Evolutionary conservation across 2,329 filamentous ascomycete genomes (phyloP), one percentile per base, ranked within the genome.

Genomic region (Pseudonectria buxi): DNA sequence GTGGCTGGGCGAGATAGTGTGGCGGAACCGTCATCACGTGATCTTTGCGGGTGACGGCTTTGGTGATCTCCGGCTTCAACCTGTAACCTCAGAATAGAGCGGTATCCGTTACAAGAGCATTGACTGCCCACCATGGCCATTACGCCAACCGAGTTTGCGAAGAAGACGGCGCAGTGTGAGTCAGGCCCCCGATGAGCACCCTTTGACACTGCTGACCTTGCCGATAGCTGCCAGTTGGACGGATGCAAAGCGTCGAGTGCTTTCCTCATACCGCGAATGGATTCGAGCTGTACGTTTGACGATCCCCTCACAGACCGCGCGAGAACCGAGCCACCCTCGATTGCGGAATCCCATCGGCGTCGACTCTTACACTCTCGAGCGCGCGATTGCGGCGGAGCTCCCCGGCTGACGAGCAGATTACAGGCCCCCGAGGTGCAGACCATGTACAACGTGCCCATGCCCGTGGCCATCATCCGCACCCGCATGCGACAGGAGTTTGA

Each of bases 401-500:
- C n/a, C 22, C n/a, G 25, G 28, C 49, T 53, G 39, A 51, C 41
- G 28, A 39, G 22, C 30, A 32, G 39, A 22, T 37, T 38, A 12
- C 61, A 98, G 92, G 88, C 88, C 27, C 90, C 92, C 43, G 89
- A 96, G 63, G 90, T 98, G 58, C 92, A 96, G 65, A 84, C 80
- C 44, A 95, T 96, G 87, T 98, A 98, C 78, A 85, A 84, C 44
- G 72, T 98, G 57, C 86, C 86, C 60, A 78, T 94, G 58, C 88
- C 90, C 35, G 81, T 95, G 35, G 85, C 90, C 27, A 74, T 77
- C 45, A 81, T 98, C 59, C 85, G 92, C 53, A 94, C 90, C 40
- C 90, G 94, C 69, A 84, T 96, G 62, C 79, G 92, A 61, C 85
- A 96, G 68, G 89, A 98, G 62, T 98, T 95, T 61, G 92, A 98